Evolutionary conservation across 805 yeast species (phyloP).

Genomic region (Candida fluviatilis): DNA sequence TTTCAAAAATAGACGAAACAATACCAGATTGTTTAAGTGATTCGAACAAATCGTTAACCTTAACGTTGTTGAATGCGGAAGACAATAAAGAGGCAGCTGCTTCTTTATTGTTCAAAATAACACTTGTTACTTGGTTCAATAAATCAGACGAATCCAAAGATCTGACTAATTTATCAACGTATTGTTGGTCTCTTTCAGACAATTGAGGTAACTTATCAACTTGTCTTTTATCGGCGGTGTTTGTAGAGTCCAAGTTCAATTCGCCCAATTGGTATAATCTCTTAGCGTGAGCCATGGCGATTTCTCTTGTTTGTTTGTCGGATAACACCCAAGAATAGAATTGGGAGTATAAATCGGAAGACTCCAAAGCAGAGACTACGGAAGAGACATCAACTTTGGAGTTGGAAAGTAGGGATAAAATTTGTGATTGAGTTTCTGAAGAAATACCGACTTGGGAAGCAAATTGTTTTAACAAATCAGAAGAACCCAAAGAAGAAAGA

Average conservation of each 20-base stretch:
- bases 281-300: constrained; percentile 15
- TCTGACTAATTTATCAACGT: constrained; percentile 15
- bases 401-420: neutral
- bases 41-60: constrained; percentile 17
- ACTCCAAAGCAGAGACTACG: constrained; percentile 8
- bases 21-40: constrained; percentile 25
- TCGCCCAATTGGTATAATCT: constrained; percentile 12
- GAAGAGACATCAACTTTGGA: constrained; percentile 12
- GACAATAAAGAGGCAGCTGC: constrained; percentile 17
- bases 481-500: constrained; percentile 1
- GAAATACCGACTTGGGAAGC: constrained; percentile 5
- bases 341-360: constrained; percentile 11
- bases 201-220: constrained; percentile 3
- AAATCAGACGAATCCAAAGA: constrained; percentile 20
- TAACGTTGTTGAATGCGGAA: constrained; percentile 18
- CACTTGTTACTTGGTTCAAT: constrained; percentile 17
- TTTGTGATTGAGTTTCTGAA: neutral
- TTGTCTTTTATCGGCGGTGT: constrained; percentile 3
- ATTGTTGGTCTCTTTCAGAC: constrained; percentile 12
- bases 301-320: constrained; percentile 12
- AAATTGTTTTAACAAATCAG: constrained; percentile 5
- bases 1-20: constrained; percentile 5
- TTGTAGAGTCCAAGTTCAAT: constrained; percentile 4
- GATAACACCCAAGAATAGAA: constrained; percentile 15
- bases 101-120: constrained; percentile 19